Evolutionary conservation across 495 filamentous ascomycete species (phyloP).

Genomic region (Penicillium roqueforti): DNA sequence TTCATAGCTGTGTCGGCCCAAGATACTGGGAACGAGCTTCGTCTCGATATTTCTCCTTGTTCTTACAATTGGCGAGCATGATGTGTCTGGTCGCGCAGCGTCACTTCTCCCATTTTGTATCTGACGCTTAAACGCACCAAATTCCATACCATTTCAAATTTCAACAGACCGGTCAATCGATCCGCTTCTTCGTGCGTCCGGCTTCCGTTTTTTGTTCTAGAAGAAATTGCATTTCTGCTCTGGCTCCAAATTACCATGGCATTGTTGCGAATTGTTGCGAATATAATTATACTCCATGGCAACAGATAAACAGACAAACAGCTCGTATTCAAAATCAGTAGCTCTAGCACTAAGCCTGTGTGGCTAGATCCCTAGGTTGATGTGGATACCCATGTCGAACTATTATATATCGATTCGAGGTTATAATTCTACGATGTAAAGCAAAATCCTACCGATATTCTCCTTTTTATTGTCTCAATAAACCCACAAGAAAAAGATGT

Average conservation of each 20-base stretch:
- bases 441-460: too few species aligned
- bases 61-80: constrained; percentile 26
- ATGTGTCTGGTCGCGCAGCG: constrained; percentile 30
- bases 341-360: not conserved
- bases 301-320: constrained; percentile 6
- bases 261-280: constrained; percentile 15
- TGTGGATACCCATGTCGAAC: too few species aligned
- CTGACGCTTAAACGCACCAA: constrained; percentile 41
- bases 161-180: constrained; percentile 27
- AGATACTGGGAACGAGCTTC: constrained; percentile 11
- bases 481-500: not conserved
- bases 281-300: constrained; percentile 15
- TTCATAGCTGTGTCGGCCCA: constrained; percentile 20
- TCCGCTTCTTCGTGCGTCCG: constrained; percentile 10
- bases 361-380: constrained; percentile 5
- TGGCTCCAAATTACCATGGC: constrained; percentile 27
- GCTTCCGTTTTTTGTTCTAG: constrained; percentile 18
- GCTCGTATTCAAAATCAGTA: too few species aligned
- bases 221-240: constrained; percentile 28
- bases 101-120: constrained; percentile 34
- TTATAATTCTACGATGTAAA: too few species aligned
- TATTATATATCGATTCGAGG: too few species aligned
- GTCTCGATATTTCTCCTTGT: constrained; percentile 26
- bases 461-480: not conserved
- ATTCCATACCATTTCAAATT: constrained; percentile 37